A percentile compares a stretch with the other conserved stretches of the same genome.
phyloP scores from a whole-genome alignment of 768 basidiomycete genomes.

The Tylopilus plumbeoviolaceoides region DNA sequence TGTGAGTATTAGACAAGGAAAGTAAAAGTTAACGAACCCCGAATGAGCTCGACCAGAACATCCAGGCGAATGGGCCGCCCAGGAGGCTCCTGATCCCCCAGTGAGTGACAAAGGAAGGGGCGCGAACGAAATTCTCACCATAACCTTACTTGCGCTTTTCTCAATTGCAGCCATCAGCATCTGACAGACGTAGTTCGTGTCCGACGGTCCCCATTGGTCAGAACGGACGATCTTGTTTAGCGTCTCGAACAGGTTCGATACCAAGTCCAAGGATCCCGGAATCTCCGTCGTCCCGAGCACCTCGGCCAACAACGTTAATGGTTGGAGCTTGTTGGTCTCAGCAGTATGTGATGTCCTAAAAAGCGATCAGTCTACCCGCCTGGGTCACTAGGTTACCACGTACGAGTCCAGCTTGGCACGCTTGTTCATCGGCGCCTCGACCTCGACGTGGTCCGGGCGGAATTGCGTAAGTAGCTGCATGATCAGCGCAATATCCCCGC shows the following conservation, averaged over 20 bases:
- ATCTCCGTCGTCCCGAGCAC: constrained; percentile 60
- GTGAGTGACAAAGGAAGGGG: neutral
- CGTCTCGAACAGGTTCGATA: constrained; percentile 68
- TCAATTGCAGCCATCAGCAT: constrained; percentile 81
- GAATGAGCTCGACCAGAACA: constrained; percentile 81
- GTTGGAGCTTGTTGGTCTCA: constrained; percentile 39
- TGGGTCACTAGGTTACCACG: constrained; percentile 32
- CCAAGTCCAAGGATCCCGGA: constrained; percentile 66
- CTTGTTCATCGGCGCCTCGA: constrained; percentile 54
- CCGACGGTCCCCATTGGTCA: constrained; percentile 51
- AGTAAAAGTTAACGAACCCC: constrained; percentile 42
- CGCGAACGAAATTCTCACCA: constrained; percentile 35
- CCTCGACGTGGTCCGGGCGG: constrained; percentile 41
- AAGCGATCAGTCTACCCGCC: neutral
- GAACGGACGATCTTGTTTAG: constrained; percentile 62
- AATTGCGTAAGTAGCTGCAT: constrained; percentile 47
- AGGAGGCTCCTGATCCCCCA: constrained; percentile 43
- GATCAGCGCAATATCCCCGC: constrained; percentile 48
- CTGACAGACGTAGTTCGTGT: constrained; percentile 76
- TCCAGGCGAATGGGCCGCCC: constrained; percentile 71
- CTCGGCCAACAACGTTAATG: constrained; percentile 62
- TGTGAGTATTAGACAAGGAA: neutral
- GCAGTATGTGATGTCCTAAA: constrained; percentile 20
- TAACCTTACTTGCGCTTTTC: constrained; percentile 52
- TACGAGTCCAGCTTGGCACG: constrained; percentile 60